Percentiles rank a stretch among this genome's conserved stretches.
These are phyloP conservation scores for Buxus sempervirens DNA, from an alignment of 164 flowering plant species.

Conservation along the genomic window DNA sequence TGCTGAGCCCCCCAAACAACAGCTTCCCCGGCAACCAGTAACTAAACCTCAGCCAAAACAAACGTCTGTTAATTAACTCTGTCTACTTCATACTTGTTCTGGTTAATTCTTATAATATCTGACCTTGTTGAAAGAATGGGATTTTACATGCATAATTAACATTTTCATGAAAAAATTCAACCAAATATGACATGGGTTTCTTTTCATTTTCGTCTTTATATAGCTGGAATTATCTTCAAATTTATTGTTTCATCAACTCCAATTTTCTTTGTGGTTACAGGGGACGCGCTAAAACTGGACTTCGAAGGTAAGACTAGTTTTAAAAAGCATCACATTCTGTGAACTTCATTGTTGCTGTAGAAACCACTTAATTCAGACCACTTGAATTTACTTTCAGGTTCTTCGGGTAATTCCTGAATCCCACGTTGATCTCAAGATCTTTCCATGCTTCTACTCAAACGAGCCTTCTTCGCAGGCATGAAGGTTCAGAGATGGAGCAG, in stretches of 20 bases:
- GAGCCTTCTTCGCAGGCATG: slow-evolving; percentile 28
- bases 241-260: not conserved
- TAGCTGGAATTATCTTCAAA: not conserved
- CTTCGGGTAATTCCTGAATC: slow-evolving; percentile 22
- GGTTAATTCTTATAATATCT: too few relatives aligned
- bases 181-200: too few relatives aligned
- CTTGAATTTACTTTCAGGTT: slow-evolving; percentile 25
- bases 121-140: too few relatives aligned
- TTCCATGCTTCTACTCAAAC: slow-evolving; percentile 19
- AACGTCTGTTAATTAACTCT: slow-evolving; percentile 20
- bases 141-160: too few relatives aligned
- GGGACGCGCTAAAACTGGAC: slow-evolving; percentile 23
- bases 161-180: too few relatives aligned
- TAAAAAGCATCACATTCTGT: not conserved
- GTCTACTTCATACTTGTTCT: too few relatives aligned
- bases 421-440: slow-evolving; percentile 11
- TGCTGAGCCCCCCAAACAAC: slow-evolving; percentile 21
- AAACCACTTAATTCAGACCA: slow-evolving; percentile 17
- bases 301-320: slow-evolving; percentile 20
- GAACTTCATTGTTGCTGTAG: too few relatives aligned
- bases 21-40: slow-evolving; percentile 13
- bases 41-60: slow-evolving; percentile 25
- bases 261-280: not conserved
- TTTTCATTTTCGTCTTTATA: too few relatives aligned
- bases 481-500: slow-evolving; percentile 12